Percentiles rank a stretch among this genome's conserved stretches.
Conservation (phyloP, 2,329 filamentous ascomycete genomes). For the Aspergillus intermedius region DNA sequence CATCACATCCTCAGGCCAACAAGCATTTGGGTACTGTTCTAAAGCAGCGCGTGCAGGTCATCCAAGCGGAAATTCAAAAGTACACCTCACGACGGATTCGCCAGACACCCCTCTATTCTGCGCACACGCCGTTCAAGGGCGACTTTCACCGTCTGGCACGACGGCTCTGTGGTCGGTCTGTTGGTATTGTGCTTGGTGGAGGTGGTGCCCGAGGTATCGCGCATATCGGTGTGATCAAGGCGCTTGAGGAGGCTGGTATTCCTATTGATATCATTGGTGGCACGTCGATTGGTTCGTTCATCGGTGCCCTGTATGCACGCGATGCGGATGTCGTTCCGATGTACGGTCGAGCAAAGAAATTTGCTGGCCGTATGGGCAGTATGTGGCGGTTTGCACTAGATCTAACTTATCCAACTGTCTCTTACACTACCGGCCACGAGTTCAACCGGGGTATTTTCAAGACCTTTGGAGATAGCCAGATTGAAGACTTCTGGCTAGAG, state of each 20-base stretch:
- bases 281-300: constrained; percentile 93
- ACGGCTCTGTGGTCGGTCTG: constrained; percentile 84
- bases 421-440: constrained; percentile 96
- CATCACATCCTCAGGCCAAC: constrained; percentile 60
- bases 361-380: constrained; percentile 95
- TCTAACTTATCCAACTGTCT: constrained; percentile 89
- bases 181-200: constrained; percentile 88
- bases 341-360: constrained; percentile 95
- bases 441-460: constrained; percentile 99
- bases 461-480: constrained; percentile 91
- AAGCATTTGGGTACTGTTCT: constrained; percentile 77
- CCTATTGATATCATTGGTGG: constrained; percentile 93
- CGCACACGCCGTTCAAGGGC: constrained; percentile 88
- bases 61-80: constrained; percentile 96
- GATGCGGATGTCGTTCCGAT: constrained; percentile 96
- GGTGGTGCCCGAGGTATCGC: constrained; percentile 88
- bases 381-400: constrained; percentile 98
- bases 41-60: constrained; percentile 85
- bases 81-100: constrained; percentile 92
- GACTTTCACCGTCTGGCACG: constrained; percentile 92
- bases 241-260: constrained; percentile 91
- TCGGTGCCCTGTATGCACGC: constrained; percentile 88
- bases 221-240: constrained; percentile 88
- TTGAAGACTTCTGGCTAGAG: constrained; percentile 98
- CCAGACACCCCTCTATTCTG: constrained; percentile 80